Base-by-base conservation (phyloP, 306 rosid genomes). In the Dalbergia cochinchinensis region DNA sequence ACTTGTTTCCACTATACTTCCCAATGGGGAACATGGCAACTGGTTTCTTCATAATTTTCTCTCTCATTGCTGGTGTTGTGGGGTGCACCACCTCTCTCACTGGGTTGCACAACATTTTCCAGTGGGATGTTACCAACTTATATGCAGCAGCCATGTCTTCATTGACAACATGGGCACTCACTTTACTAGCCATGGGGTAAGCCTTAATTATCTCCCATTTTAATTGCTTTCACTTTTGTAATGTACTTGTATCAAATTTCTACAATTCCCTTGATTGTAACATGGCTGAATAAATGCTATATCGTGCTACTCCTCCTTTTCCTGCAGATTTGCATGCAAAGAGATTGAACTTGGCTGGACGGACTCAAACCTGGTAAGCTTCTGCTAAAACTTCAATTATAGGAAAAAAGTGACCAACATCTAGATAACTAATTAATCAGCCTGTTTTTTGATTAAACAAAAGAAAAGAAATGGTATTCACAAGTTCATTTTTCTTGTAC, bases 181-280 rank as follows among this genome's bases (percentile, higher is more conserved):
- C 97, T 69, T 73, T 93, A 54, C 87, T 95, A 12, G 93, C 99
- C 82, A 88, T 91, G 99, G 99, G 99, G 99, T 95, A 11, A 74
- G 71, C 33, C 22, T 22, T 34, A 48, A 4, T 6, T 22, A 20
- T 44, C 66, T 33, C 76, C 18, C 5, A 14, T 69, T 31, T 9
- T 37, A 37, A 4, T 37, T 37, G 4, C 71, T 31, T 62, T 71
- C 42, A 9, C 35, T 3, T 37, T 39, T 10, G 8, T 16, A 1
- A 37, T 4, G 6, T 37, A 37, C 5, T 14, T 31, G 10, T 19
- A 11, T 22, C 57, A 18, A 48, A 6, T 47, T 69, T 61, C 58
- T 37, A 58, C 31, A 9, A 7, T 81, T 67, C 31, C 8, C 11
- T 3, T 0, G 18, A 31, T 53, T 71, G 59, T 60, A 11, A 37